A percentile compares a stretch with the other conserved stretches of the same genome.
Evolutionary conservation across 768 basidiomycete species (phyloP).

Genomic region (Russula sp.): DNA sequence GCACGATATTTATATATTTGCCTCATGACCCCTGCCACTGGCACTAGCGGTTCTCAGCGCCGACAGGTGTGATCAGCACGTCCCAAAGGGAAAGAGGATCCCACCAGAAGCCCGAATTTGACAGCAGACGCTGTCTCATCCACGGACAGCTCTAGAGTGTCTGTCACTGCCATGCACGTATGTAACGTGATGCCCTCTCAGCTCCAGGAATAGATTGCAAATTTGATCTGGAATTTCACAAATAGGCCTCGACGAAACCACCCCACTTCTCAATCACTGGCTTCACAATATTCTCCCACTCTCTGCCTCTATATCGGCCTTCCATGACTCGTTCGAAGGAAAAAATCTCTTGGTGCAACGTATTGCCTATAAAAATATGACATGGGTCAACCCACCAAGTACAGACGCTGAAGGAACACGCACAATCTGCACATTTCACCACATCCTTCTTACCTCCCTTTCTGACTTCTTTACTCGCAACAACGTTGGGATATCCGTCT

Average conservation of each 20-base stretch:
- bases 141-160: no score
- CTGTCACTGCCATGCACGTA: no score
- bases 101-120: no score
- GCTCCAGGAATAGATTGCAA: no score
- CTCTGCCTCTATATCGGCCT: conserved; percentile 54
- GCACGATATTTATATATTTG: no score
- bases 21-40: no score
- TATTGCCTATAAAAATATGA: conserved; percentile 41
- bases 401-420: conserved; percentile 30
- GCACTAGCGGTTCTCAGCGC: no score
- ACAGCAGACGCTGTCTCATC: no score
- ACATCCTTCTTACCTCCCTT: conserved; percentile 14
- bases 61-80: no score
- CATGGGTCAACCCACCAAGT: background rate
- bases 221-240: conserved; percentile 12
- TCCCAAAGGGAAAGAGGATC: no score
- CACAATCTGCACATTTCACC: conserved; percentile 42
- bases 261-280: conserved; percentile 80
- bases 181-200: no score
- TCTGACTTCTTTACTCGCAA: conserved; percentile 30
- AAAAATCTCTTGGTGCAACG: conserved; percentile 73
- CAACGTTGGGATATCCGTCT: conserved; percentile 39
- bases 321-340: conserved; percentile 51
- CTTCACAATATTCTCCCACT: conserved; percentile 70
- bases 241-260: conserved; percentile 42